Evolutionary conservation across 192 early-diverging fungal species (phyloP), one percentile per base, ranked within the genome.

Genomic region (Gigaspora rosea): DNA sequence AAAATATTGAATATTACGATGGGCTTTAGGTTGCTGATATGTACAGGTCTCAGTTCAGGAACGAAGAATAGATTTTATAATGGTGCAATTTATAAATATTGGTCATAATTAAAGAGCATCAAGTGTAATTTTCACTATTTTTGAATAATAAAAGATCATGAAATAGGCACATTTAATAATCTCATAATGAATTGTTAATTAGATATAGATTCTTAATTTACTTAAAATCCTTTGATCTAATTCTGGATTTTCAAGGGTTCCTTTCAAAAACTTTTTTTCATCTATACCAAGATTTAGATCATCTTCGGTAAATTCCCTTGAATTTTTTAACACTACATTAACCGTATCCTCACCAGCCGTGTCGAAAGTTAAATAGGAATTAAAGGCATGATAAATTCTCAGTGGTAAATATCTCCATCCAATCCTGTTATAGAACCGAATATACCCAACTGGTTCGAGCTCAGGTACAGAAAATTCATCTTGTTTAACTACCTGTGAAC

Each of bases 291-390:
- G 54, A 6, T 82, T 77, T 20, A 85, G 63, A 81, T 84, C 84
- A 32, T 78, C 77, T 64, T 80, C 73, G 61, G 73, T 78, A 63
- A 85, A 81, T 66, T 85, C 59, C 63, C 79, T 80, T 52, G 83
- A 80, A 70, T 83, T 75, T 20, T 85, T 89, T 85, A 91, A 90
- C 2, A 88, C 91, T 52, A 89, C 73, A 78, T 86, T 83, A 54
- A 91, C 78, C 51, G 80, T 81, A 46, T 81, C 76, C 32, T 75
- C 80, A 80, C 88, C 78, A 27, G 76, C 63, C 59, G 77, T 62
- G 78, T 91, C 79, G 85, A 83, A 74, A 78, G 80, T 77, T 76
- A 86, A 71, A 35, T 82, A 82, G 18, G 80, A 82, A 69, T 84
- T 84, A 71, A 84, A 82, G 11, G 81, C 77, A 20, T 81, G 77